Evolutionary conservation across 2,329 filamentous ascomycete species (phyloP), one percentile per base, ranked within the genome.

Genomic region (Alternaria sp.): DNA sequence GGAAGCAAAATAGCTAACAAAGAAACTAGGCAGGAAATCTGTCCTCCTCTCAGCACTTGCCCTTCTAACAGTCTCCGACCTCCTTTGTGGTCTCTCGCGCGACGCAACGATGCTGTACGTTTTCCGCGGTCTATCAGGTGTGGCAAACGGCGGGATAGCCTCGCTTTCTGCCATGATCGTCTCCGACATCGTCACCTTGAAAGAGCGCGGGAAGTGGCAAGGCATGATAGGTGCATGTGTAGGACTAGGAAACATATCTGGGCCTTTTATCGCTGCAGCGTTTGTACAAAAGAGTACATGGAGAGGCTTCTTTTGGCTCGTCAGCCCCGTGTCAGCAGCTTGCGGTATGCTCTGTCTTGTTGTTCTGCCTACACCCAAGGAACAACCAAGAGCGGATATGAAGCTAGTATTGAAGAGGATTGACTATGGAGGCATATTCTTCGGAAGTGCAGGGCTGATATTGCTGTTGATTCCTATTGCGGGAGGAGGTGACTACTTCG

Each of bases 381-480:
- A 81, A 60, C 81, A 83, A 3, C 79, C 78, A 0, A 83, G 81
- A 56, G 80, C 80, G 39, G 75, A 80, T 9, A 75, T 85, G 26
- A 52, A 57, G 36, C 18, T 30, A 79, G 82, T 39, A 86, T 83
- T 41, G 22, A 78, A 76, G 48, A 85, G 85, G 51, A 87, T 90
- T 55, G 88, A 91, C 71, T 88, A 84, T 63, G 82, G 78, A 24
- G 88, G 88, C 1, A 79, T 87, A 1, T 57, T 88, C 11, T 80
- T 83, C 3, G 85, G 83, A 4, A 86, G 85, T 0, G 76, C 83
- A 7, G 87, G 83, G 0, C 83, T 89, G 28, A 83, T 90, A 9
- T 80, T 89, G 12, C 66, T 90, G 2, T 79, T 90, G 18, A 87
- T 91, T 44, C 88, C 88, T 0, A 83, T 90, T 12, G 89, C 87